These are phyloP conservation scores for Candida maris DNA, from an alignment of 805 yeast genomes.

Conservation along the genomic window DNA sequence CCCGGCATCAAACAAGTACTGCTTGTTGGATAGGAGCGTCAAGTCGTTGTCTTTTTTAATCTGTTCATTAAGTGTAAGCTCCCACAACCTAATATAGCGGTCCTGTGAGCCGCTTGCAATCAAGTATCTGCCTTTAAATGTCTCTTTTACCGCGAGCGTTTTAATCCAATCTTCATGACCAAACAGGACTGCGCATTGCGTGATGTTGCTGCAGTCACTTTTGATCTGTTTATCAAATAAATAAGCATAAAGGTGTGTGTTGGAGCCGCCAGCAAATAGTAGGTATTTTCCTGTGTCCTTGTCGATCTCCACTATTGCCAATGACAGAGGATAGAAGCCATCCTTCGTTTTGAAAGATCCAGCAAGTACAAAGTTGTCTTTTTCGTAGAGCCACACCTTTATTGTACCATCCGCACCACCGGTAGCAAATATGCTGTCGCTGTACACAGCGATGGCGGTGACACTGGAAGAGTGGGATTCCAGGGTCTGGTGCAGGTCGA, in stretches of 20 bases:
- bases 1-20: conserved; percentile 51
- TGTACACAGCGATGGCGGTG: conserved; percentile 46
- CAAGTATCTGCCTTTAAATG: conserved; percentile 49
- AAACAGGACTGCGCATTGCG: conserved; percentile 50
- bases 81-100: conserved; percentile 87
- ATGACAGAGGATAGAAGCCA: conserved; percentile 49
- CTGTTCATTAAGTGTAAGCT: conserved; percentile 52
- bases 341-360: conserved; percentile 34
- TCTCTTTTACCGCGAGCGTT: conserved; percentile 56
- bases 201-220: conserved; percentile 21
- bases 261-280: conserved; percentile 74
- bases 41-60: conserved; percentile 58
- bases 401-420: conserved; percentile 66
- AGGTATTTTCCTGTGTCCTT: conserved; percentile 34
- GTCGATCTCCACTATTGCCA: conserved; percentile 33
- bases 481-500: conserved; percentile 32
- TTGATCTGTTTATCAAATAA: background rate
- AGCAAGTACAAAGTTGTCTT: conserved; percentile 22
- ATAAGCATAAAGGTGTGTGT: conserved; percentile 49
- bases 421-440: conserved; percentile 42
- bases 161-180: conserved; percentile 99
- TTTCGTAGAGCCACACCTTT: conserved; percentile 43
- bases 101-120: conserved; percentile 94
- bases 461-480: conserved; percentile 48
- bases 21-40: conserved; percentile 64